Conservation (phyloP, 208 protist species). For the Acanthamoeba sp. region DNA sequence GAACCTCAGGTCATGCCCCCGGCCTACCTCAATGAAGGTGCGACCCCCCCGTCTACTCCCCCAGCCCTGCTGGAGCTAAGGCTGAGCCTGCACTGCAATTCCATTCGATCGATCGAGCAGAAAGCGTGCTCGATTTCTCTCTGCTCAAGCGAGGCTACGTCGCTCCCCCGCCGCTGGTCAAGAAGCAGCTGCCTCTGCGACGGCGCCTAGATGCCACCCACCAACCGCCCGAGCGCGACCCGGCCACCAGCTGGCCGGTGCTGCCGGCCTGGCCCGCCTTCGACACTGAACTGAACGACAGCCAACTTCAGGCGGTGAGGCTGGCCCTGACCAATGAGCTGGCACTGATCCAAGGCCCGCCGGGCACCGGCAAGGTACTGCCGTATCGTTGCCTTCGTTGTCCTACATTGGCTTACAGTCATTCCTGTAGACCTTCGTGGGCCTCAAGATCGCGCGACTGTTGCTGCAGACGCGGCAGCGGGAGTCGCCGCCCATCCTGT, state of each 20-base stretch:
- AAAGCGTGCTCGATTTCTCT: background rate
- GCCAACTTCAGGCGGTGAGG: constrained; percentile 81
- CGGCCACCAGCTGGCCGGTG: constrained; percentile 30
- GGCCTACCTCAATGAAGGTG: constrained; percentile 44
- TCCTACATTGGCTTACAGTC: background rate
- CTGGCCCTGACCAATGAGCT: constrained; percentile 78
- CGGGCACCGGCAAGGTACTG: constrained; percentile 88
- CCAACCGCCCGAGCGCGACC: too few relatives aligned
- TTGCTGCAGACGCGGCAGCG: background rate
- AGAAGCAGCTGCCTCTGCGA: background rate
- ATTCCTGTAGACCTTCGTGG: constrained; percentile 10
- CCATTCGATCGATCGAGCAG: background rate
- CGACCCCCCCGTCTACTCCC: too few relatives aligned
- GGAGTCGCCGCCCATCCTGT: constrained; percentile 66
- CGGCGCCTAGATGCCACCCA: too few relatives aligned
- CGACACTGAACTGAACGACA: constrained; percentile 75
- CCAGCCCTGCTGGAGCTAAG: too few relatives aligned
- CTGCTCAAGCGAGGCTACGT: background rate
- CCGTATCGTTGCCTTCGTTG: constrained; percentile 74
- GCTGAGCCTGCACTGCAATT: background rate
- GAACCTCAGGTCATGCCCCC: constrained; percentile 1
- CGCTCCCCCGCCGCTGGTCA: background rate
- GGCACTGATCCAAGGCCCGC: constrained; percentile 87
- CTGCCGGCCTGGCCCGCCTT: constrained; percentile 19
- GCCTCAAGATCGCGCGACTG: constrained; percentile 48